A percentile compares a stretch with the other conserved stretches of the same genome.
These are phyloP conservation scores for Pestalotiopsis sp. DNA, from an alignment of 2,329 filamentous ascomycete genomes.

Conservation along the genomic window DNA sequence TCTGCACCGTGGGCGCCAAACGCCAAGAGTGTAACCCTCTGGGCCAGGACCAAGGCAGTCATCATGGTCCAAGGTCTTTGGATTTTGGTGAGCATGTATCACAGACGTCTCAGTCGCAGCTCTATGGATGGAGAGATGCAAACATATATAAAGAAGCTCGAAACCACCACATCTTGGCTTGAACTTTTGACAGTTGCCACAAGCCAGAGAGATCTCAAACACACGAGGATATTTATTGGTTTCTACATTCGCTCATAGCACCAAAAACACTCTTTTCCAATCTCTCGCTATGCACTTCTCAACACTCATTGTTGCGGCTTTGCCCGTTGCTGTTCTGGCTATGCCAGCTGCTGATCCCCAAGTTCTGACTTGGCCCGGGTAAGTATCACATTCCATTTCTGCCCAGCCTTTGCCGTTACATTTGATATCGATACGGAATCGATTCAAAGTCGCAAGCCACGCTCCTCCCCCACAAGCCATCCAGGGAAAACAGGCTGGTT, in stretches of 20 bases:
- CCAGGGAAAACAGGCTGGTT: background rate
- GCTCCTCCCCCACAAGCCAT: background rate
- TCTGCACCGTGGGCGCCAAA: background rate
- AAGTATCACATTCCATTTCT: background rate
- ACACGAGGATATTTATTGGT: background rate
- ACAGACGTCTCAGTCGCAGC: background rate
- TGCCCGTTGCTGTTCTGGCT: conserved; percentile 6
- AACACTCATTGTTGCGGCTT: background rate
- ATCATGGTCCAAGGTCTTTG: background rate
- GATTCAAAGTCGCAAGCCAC: background rate
- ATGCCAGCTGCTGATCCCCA: conserved; percentile 1
- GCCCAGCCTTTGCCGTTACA: background rate
- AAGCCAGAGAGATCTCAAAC: background rate
- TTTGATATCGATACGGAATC: background rate
- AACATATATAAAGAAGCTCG: background rate
- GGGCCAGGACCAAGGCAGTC: background rate
- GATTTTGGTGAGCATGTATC: background rate
- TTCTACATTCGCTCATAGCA: background rate
- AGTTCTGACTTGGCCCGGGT: conserved; percentile 1
- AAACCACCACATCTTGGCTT: background rate
- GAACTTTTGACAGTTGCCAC: background rate
- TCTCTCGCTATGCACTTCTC: background rate
- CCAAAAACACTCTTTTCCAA: background rate
- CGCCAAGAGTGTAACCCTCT: background rate
- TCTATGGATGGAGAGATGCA: background rate